phyloP scores from a whole-genome alignment of 2,329 filamentous ascomycete genomes.

The Metarhizium album region DNA sequence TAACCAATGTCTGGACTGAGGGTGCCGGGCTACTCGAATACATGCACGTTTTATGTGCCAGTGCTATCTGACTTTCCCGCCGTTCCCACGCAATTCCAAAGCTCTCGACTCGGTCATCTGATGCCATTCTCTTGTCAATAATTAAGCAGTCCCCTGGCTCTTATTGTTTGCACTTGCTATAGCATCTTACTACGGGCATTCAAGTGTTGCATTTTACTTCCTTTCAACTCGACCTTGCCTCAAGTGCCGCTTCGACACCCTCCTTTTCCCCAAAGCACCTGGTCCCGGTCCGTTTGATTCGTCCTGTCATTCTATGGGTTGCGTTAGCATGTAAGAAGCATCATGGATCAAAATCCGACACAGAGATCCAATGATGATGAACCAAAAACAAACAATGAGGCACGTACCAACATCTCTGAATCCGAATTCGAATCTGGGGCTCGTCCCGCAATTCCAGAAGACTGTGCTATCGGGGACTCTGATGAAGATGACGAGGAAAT shows the following conservation, averaged over 20 bases:
- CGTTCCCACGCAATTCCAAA: neutral
- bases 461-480: conserved; percentile 8
- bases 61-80: neutral
- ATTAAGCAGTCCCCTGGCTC: no score
- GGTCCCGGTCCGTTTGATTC: neutral
- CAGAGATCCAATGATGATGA: neutral
- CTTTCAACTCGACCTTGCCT: neutral
- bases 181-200: neutral
- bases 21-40: conserved; percentile 1
- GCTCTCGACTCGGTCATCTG: neutral
- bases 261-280: neutral
- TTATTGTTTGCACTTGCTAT: neutral
- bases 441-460: neutral
- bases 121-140: neutral
- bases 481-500: conserved; percentile 9
- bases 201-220: neutral
- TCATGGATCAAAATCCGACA: neutral
- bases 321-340: neutral
- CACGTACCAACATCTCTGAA: neutral
- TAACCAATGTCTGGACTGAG: conserved; percentile 3
- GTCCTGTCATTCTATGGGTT: neutral
- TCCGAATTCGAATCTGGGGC: neutral
- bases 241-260: neutral
- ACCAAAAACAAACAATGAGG: neutral
- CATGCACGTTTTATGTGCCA: neutral